Evolutionary conservation across 257 asterid species (phyloP).

Genomic region (Fraxinus excelsior): DNA sequence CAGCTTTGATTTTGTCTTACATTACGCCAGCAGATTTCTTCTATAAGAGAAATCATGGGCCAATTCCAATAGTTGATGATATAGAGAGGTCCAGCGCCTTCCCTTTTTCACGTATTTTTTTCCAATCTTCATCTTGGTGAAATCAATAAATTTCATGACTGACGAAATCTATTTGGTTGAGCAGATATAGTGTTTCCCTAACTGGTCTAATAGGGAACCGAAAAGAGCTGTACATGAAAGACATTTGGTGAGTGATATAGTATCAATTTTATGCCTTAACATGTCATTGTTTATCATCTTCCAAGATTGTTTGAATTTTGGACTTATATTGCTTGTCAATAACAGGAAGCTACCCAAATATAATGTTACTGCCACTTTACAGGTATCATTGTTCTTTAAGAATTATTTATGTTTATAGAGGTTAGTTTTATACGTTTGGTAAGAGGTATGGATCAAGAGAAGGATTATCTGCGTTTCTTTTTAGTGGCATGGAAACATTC

Average conservation of each 20-base stretch:
- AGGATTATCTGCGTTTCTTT: not conserved
- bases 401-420: not conserved
- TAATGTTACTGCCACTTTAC: constrained; percentile 83
- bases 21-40: constrained; percentile 83
- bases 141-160: constrained; percentile 2
- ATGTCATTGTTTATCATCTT: not conserved
- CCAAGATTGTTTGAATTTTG: not conserved
- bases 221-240: constrained; percentile 69
- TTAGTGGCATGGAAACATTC: not conserved
- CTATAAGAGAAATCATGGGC: constrained; percentile 97
- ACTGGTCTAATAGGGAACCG: constrained; percentile 50
- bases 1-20: constrained; percentile 67
- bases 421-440: not conserved
- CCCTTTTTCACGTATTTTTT: constrained; percentile 12
- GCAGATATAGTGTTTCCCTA: constrained; percentile 68
- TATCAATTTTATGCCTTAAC: not conserved
- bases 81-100: constrained; percentile 52
- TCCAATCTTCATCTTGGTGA: not conserved
- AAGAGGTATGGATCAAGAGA: not conserved
- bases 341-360: constrained; percentile 81
- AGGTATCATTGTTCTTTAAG: constrained; percentile 41
- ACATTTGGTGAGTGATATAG: constrained; percentile 62
- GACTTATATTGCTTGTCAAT: constrained; percentile 25
- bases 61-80: constrained; percentile 83
- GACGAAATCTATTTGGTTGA: constrained; percentile 25